These are phyloP conservation scores for Perkinsus marinus DNA, from an alignment of 169 alveolate species.

Conservation along the genomic window DNA sequence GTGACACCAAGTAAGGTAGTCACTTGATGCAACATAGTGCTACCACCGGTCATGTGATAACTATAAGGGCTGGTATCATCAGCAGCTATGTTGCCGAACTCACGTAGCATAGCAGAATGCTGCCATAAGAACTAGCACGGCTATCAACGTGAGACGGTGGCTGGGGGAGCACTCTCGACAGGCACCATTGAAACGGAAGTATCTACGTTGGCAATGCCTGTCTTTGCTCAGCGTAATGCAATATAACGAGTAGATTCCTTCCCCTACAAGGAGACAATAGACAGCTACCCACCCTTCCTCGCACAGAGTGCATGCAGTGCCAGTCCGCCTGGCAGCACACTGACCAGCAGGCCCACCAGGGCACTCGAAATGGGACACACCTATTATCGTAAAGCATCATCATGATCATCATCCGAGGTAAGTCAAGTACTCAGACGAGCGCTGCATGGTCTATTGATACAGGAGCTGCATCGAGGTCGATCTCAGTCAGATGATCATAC, in stretches of 20 bases:
- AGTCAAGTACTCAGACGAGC: too few species aligned
- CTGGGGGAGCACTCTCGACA: not conserved
- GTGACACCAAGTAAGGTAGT: not conserved
- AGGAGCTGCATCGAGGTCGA: too few species aligned
- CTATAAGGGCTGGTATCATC: not conserved
- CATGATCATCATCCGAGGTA: too few species aligned
- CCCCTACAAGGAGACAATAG: not conserved
- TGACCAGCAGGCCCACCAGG: not conserved
- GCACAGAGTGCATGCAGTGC: not conserved
- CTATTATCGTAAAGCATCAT: too few species aligned
- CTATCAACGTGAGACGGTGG: not conserved
- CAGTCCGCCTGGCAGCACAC: not conserved
- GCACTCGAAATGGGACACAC: not conserved
- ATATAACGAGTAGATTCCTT: too few species aligned
- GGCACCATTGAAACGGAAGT: not conserved
- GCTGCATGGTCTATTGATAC: too few species aligned
- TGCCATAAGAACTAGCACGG: not conserved
- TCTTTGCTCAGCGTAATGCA: too few species aligned
- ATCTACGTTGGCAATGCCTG: not conserved
- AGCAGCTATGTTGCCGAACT: not conserved
- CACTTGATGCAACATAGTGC: not conserved
- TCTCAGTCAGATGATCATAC: too few species aligned
- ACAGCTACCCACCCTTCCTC: not conserved
- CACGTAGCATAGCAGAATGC: not conserved
- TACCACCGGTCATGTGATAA: not conserved